A percentile compares a stretch with the other conserved stretches of the same genome.
Conservation (phyloP, 2,329 filamentous ascomycete genomes). For the Aureobasidium sp. region DNA sequence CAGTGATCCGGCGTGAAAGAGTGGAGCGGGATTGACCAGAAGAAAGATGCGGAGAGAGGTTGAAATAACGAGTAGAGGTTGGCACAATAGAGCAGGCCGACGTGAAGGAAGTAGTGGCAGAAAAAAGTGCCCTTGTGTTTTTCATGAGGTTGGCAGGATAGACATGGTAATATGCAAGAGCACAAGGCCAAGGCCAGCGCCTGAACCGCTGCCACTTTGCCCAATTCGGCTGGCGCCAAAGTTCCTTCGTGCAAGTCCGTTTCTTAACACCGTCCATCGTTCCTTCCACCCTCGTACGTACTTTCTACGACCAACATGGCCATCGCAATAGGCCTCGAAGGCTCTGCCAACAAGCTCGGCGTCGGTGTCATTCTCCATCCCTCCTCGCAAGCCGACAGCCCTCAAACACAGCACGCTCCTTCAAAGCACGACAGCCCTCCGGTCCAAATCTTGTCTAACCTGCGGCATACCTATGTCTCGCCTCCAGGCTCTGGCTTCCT, state of each 20-base stretch:
- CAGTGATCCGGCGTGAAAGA: background rate
- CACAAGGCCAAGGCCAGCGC: background rate
- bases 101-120: background rate
- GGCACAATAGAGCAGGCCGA: background rate
- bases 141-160: background rate
- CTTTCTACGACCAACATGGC: slow-evolving; percentile 24
- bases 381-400: slow-evolving; percentile 32
- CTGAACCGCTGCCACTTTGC: background rate
- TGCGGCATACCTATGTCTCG: slow-evolving; percentile 87
- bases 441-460: slow-evolving; percentile 76
- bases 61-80: background rate
- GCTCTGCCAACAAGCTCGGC: slow-evolving; percentile 95
- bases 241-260: slow-evolving; percentile 3
- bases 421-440: slow-evolving; percentile 31
- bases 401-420: slow-evolving; percentile 13
- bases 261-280: background rate
- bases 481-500: slow-evolving; percentile 92
- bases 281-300: background rate
- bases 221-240: slow-evolving; percentile 1
- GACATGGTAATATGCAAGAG: background rate
- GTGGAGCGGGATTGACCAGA: background rate
- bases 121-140: background rate
- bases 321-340: slow-evolving; percentile 72
- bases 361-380: slow-evolving; percentile 85
- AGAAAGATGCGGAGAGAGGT: background rate